phyloP scores from a whole-genome alignment of 371 early-diverging fungal genomes.

The Capillidium heterosporum region DNA sequence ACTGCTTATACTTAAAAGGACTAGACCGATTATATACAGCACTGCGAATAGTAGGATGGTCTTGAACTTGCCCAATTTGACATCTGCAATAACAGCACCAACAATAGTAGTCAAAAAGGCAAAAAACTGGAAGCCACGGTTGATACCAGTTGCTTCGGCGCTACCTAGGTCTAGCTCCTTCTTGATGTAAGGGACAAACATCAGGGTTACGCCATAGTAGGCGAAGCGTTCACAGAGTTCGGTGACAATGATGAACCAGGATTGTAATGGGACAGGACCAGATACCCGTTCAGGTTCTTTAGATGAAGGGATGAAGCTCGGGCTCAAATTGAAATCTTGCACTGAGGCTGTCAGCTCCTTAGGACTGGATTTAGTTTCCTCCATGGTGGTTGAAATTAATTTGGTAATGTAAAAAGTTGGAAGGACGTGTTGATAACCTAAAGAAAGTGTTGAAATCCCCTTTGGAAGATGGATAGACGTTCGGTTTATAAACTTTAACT shows the following conservation, averaged over 20 bases:
- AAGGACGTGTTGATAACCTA: no score
- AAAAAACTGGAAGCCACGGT: slow-evolving; percentile 61
- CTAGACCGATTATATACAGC: slow-evolving; percentile 46
- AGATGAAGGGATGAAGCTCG: not conserved
- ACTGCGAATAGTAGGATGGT: slow-evolving; percentile 46
- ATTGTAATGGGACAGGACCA: slow-evolving; percentile 22
- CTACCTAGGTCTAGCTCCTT: slow-evolving; percentile 21
- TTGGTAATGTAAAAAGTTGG: no score
- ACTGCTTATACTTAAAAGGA: slow-evolving; percentile 41
- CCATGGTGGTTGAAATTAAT: no score
- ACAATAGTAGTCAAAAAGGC: slow-evolving; percentile 61
- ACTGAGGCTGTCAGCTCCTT: no score
- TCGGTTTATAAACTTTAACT: no score
- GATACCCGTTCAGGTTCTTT: slow-evolving; percentile 9
- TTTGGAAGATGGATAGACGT: no score
- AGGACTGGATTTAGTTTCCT: no score
- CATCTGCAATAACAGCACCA: slow-evolving; percentile 66
- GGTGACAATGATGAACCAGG: slow-evolving; percentile 29
- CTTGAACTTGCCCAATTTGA: slow-evolving; percentile 60
- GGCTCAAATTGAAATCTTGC: no score
- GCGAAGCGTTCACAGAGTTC: slow-evolving; percentile 54
- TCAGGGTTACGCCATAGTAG: slow-evolving; percentile 42
- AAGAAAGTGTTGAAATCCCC: no score
- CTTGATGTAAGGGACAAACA: slow-evolving; percentile 46
- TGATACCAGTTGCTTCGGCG: slow-evolving; percentile 39